Evolutionary conservation across 1,284 basidiomycete species (phyloP).

Genomic region (Boletus sp.): DNA sequence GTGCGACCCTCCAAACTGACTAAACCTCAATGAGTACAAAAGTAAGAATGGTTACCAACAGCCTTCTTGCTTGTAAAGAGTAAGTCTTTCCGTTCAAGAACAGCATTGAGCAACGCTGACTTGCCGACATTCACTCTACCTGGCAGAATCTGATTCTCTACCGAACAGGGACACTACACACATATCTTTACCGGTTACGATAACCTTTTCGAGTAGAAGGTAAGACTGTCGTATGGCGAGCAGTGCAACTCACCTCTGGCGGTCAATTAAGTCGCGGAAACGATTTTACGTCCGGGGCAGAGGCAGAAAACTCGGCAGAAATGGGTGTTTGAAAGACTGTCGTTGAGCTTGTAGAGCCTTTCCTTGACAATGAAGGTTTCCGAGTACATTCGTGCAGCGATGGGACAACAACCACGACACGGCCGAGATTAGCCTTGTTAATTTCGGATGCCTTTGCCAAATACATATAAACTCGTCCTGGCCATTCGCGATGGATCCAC

Average conservation of each 20-base stretch:
- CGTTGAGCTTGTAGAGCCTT: constrained; percentile 19
- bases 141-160: constrained; percentile 20
- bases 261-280: constrained; percentile 50
- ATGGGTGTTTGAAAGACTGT: constrained; percentile 41
- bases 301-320: constrained; percentile 50
- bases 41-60: constrained; percentile 43
- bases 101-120: constrained; percentile 70
- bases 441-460: constrained; percentile 28
- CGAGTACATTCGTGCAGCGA: not conserved
- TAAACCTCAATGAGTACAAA: not conserved
- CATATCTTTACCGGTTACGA: constrained; percentile 50
- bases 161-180: not conserved
- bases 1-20: constrained; percentile 60
- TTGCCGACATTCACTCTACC: constrained; percentile 74
- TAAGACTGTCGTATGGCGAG: not conserved
- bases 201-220: constrained; percentile 42
- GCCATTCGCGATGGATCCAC: constrained; percentile 31
- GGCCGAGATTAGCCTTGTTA: constrained; percentile 25
- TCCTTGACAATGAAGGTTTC: constrained; percentile 11
- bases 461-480: constrained; percentile 29
- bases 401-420: constrained; percentile 21
- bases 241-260: constrained; percentile 50
- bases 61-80: constrained; percentile 69
- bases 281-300: constrained; percentile 43
- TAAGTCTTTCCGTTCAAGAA: constrained; percentile 59